Conservation (phyloP, 2,329 filamentous ascomycete genomes). For the Cordyceps cicadae region DNA sequence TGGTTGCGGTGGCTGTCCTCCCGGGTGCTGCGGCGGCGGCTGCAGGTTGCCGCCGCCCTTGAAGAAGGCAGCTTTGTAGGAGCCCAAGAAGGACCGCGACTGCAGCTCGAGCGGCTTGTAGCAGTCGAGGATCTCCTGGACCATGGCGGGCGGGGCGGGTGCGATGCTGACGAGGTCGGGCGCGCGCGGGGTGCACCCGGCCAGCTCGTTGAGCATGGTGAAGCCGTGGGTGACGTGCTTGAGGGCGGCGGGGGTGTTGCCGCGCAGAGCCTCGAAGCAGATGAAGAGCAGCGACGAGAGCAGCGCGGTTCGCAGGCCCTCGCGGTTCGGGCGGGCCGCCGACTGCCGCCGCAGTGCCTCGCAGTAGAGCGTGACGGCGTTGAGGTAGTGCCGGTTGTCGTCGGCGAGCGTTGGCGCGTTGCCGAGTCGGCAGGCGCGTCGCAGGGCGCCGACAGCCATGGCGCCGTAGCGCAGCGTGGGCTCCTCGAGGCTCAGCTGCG, state of each 20-base stretch:
- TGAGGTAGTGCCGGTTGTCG: slow-evolving; percentile 31
- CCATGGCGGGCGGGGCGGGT: slow-evolving; percentile 27
- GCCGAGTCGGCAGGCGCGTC: slow-evolving; percentile 24
- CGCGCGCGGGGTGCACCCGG: slow-evolving; percentile 27
- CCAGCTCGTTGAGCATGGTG: slow-evolving; percentile 31
- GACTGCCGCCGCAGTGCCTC: slow-evolving; percentile 32
- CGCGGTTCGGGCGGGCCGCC: slow-evolving; percentile 26
- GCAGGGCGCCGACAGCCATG: slow-evolving; percentile 33
- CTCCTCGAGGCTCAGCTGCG: slow-evolving; percentile 31
- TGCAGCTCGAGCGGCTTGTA: slow-evolving; percentile 32
- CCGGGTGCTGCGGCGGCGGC: not conserved
- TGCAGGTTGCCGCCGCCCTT: slow-evolving; percentile 14
- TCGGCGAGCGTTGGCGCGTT: slow-evolving; percentile 17
- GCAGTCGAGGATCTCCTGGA: slow-evolving; percentile 31
- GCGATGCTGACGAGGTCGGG: slow-evolving; percentile 30
- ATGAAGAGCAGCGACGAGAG: slow-evolving; percentile 33
- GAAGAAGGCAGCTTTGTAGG: slow-evolving; percentile 28
- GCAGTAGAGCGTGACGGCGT: slow-evolving; percentile 33
- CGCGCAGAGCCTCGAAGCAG: slow-evolving; percentile 33
- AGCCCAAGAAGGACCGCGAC: slow-evolving; percentile 31
- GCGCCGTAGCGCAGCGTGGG: slow-evolving; percentile 30
- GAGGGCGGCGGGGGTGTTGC: slow-evolving; percentile 31
- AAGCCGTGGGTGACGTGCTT: slow-evolving; percentile 34
- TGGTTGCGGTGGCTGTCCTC: not conserved
- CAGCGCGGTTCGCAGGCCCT: slow-evolving; percentile 31